Evolutionary conservation across 805 yeast genomes (phyloP), one percentile per base, ranked within the genome.

Genomic region (Yarrowia yakushimensis): DNA sequence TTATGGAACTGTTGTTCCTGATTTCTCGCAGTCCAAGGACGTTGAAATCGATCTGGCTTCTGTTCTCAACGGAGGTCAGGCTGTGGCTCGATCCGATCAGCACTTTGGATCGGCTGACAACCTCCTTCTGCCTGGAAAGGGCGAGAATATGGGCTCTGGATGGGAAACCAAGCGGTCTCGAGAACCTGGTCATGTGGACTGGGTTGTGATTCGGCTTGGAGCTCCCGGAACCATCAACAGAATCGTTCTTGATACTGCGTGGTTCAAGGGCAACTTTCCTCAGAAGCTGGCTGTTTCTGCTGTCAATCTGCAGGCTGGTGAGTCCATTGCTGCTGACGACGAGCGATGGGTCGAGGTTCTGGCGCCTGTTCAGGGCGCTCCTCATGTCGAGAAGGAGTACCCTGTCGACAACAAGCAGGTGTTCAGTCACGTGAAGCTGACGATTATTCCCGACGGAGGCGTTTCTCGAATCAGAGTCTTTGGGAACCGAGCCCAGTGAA

Each of bases 81-180:
- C 93, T 25, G 84, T 90, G 41, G 78, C 84, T 12, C 84, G 82
- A 68, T 87, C 96, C 1, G 97, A 94, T 76, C 96, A 93, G 77
- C 98, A 92, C 76, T 93, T 93, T 71, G 96, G 97, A 37, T 82
- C 93, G 46, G 96, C 92, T 37, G 96, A 89, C 73, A 93, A 93
- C 76, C 78, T 93, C 65, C 77, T 93, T 63, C 78, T 93, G 62
- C 97, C 97, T 1, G 98, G 98, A 15, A 84, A 97, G 65, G 99
- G 99, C 60, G 83, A 81, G 69, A 97, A 93, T 74, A 93, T 93
- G 98, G 84, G 94, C 57, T 98, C 94, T 71, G 99, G 99, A 13
- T 93, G 99, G 99, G 99, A 93, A 73, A 93, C 99, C 23, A 84
- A 83, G 69, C 84, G 99, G 73, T 90, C 97, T 1, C 82, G 98